Base-by-base conservation (phyloP, 2,329 filamentous ascomycete genomes). In the Gyromitra esculenta region DNA sequence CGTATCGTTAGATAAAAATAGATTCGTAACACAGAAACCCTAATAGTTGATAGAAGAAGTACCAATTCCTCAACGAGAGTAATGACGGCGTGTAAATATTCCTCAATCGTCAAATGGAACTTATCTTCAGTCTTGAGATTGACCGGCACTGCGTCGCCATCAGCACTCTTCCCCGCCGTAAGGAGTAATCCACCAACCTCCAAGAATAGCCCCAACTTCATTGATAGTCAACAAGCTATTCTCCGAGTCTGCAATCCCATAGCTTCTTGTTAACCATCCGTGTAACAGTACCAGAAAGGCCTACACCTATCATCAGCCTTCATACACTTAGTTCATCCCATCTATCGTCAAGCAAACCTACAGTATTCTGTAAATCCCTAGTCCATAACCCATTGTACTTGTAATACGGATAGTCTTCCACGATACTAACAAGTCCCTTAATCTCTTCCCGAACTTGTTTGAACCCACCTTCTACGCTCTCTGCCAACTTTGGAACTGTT, bases 61-160 rank as follows among this genome's bases (percentile, higher is more conserved):
- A 89, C 88, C 81, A 99, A 88, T 85, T 99, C 96, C 82, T 97
- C 94, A 50, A 96, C 92, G 76, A 98, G 89, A 76, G 91, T 89
- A 75, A 96, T 95, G 75, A 98, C 87, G 13, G 93, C 91, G 76
- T 96, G 90, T 31, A 99, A 90, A 84, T 99, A 99, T 85, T 99
- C 96, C 84, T 99, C 96, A 81, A 98, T 95, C 56, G 94, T 96
- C 81, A 99, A 87, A 83, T 99, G 96, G 87, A 99, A 99, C 65
- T 90, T 89, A 83, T 98, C 95, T 77, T 88, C 87, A 81, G 95
- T 91, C 84, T 97, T 97, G 81, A 72, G 31, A n/a, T 64, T 71
- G 35, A 63, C 50, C 31, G 74, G 76, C 25, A 80, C 78, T 78
- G 37, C 31, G 2, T 37, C n/a, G 56, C 11, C 21, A 76, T 76